Percentiles rank a stretch among this genome's conserved stretches.
Conservation (phyloP, 805 yeast genomes). For the Debaryomyces castellii region DNA sequence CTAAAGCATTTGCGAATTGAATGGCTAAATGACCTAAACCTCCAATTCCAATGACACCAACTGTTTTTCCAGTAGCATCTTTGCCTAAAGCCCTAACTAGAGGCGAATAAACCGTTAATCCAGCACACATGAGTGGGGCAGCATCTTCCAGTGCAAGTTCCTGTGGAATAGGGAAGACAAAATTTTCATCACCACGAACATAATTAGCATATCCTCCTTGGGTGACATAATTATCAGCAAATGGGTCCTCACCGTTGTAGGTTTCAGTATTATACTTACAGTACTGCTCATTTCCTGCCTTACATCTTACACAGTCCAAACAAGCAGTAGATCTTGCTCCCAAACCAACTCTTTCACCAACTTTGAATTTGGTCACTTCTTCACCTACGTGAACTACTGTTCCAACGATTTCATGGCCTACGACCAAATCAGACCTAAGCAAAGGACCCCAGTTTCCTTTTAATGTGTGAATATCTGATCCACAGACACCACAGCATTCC, state of each 20-base stretch:
- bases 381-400: slow-evolving; percentile 58
- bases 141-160: slow-evolving; percentile 37
- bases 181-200: slow-evolving; percentile 41
- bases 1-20: slow-evolving; percentile 59
- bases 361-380: slow-evolving; percentile 46
- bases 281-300: slow-evolving; percentile 39
- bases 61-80: slow-evolving; percentile 28
- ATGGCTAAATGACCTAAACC: slow-evolving; percentile 67
- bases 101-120: slow-evolving; percentile 55
- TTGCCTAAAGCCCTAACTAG: slow-evolving; percentile 39
- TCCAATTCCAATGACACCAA: slow-evolving; percentile 65
- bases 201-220: slow-evolving; percentile 55
- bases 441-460: slow-evolving; percentile 52
- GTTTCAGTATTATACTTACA: slow-evolving; percentile 53
- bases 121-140: slow-evolving; percentile 59
- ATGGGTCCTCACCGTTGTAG: slow-evolving; percentile 45
- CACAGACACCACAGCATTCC: slow-evolving; percentile 66
- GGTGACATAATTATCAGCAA: slow-evolving; percentile 27
- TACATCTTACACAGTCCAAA: slow-evolving; percentile 59
- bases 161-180: slow-evolving; percentile 51
- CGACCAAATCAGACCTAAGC: slow-evolving; percentile 37
- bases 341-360: slow-evolving; percentile 79
- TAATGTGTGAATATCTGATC: slow-evolving; percentile 57
- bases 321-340: slow-evolving; percentile 72
- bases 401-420: slow-evolving; percentile 71